phyloP scores from a whole-genome alignment of 2,329 filamentous ascomycete species.

The Pleoardoris graminearum region DNA sequence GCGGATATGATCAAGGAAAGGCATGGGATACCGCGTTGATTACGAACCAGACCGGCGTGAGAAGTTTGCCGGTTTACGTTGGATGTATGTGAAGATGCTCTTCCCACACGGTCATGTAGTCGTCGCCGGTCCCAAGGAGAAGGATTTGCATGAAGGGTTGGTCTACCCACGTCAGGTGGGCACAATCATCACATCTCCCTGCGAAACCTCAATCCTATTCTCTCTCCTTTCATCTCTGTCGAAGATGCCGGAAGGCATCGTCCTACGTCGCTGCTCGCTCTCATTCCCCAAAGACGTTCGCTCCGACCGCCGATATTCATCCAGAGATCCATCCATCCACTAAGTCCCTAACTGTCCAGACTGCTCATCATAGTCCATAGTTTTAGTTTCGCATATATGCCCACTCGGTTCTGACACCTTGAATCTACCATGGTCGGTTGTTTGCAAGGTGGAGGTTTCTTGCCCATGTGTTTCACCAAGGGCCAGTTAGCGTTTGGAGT shows the following conservation, averaged over 20 bases:
- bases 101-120: too few species aligned
- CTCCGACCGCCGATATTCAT: neutral
- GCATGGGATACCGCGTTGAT: too few species aligned
- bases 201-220: too few species aligned
- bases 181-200: too few species aligned
- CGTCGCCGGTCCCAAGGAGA: too few species aligned
- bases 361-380: neutral
- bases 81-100: too few species aligned
- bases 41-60: too few species aligned
- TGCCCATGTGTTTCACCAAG: neutral
- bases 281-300: neutral
- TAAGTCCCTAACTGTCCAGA: neutral
- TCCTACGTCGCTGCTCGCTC: neutral
- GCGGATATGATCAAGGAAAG: too few species aligned
- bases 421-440: neutral
- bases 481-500: neutral
- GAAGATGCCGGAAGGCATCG: neutral
- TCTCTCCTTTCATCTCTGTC: neutral
- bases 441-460: neutral
- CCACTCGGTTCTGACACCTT: neutral
- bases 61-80: too few species aligned
- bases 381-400: neutral
- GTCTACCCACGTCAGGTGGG: too few species aligned
- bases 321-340: neutral
- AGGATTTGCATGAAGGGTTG: too few species aligned